A percentile compares a stretch with the other conserved stretches of the same genome.
Evolutionary conservation across 192 early-diverging fungal genomes (phyloP).

Genomic region (Piromyces sp.): DNA sequence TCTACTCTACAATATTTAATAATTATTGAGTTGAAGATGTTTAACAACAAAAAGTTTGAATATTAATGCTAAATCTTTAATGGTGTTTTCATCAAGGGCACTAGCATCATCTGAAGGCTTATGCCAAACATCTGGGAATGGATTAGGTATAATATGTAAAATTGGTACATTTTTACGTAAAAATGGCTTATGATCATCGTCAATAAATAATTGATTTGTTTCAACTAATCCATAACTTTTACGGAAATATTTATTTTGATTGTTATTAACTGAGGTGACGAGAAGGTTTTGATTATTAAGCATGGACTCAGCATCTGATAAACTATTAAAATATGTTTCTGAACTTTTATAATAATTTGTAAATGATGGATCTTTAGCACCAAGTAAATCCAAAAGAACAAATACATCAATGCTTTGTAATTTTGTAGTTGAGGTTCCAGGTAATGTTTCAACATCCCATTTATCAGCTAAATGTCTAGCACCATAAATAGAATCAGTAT

Average conservation of each 20-base stretch:
- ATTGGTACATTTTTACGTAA: conserved; percentile 56
- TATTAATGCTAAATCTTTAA: conserved; percentile 59
- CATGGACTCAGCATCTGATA: conserved; percentile 51
- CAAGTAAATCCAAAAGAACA: conserved; percentile 77
- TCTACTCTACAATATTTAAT: neutral
- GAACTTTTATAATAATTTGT: conserved; percentile 47
- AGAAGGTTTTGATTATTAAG: conserved; percentile 17
- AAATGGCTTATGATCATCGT: conserved; percentile 87
- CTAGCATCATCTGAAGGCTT: conserved; percentile 51
- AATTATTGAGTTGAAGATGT: conserved; percentile 18
- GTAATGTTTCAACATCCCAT: conserved; percentile 37
- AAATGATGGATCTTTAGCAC: conserved; percentile 28
- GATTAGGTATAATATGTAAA: conserved; percentile 67
- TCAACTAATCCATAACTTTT: neutral
- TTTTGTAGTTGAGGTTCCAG: conserved; percentile 2
- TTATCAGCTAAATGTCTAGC: conserved; percentile 62
- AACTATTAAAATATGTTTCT: conserved; percentile 42
- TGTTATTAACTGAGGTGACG: neutral
- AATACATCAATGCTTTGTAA: conserved; percentile 67
- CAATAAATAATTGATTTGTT: conserved; percentile 20
- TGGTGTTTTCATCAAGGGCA: conserved; percentile 36
- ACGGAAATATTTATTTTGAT: conserved; percentile 7
- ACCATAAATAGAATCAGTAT: conserved; percentile 76
- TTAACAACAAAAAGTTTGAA: conserved; percentile 64
- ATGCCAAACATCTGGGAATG: conserved; percentile 85